Evolutionary conservation across 2,329 filamentous ascomycete genomes (phyloP).

Genomic region (Botrytis paeoniae): DNA sequence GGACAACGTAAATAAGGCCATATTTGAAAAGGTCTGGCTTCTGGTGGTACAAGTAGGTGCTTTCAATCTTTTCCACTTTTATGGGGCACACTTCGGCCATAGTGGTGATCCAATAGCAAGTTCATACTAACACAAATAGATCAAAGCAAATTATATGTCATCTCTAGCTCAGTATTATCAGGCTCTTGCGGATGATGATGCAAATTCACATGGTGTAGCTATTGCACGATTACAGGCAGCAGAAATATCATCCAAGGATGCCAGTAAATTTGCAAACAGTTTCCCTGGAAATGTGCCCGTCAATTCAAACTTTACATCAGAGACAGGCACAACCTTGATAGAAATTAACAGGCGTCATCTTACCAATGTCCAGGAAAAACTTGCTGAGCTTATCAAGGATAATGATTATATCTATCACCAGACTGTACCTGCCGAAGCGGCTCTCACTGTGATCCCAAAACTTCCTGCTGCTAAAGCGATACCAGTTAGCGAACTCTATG

Average conservation of each 20-base stretch:
- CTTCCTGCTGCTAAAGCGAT: constrained; percentile 95
- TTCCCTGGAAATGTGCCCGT: constrained; percentile 79
- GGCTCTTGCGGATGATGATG: constrained; percentile 84
- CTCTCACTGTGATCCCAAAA: constrained; percentile 78
- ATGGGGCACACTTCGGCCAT: background rate
- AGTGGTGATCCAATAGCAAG: background rate
- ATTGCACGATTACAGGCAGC: constrained; percentile 81
- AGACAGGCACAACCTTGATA: constrained; percentile 70
- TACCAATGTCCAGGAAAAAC: constrained; percentile 74
- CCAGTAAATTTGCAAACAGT: constrained; percentile 68
- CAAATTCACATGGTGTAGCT: constrained; percentile 79
- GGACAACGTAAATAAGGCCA: constrained; percentile 83
- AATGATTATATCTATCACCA: constrained; percentile 99
- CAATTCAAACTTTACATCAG: constrained; percentile 78
- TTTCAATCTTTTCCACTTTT: background rate
- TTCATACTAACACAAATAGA: constrained; percentile 41
- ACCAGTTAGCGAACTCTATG: constrained; percentile 92
- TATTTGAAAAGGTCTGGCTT: constrained; percentile 95
- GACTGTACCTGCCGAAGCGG: constrained; percentile 79
- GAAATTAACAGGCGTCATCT: constrained; percentile 83
- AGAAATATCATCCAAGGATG: constrained; percentile 74
- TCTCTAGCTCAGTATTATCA: constrained; percentile 94
- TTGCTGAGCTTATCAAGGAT: constrained; percentile 76
- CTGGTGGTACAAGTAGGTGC: constrained; percentile 68
- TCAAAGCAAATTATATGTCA: constrained; percentile 77